Percentiles rank a stretch among this genome's conserved stretches.
Conservation (phyloP, 495 filamentous ascomycete genomes). For the Tuber aestivum region DNA sequence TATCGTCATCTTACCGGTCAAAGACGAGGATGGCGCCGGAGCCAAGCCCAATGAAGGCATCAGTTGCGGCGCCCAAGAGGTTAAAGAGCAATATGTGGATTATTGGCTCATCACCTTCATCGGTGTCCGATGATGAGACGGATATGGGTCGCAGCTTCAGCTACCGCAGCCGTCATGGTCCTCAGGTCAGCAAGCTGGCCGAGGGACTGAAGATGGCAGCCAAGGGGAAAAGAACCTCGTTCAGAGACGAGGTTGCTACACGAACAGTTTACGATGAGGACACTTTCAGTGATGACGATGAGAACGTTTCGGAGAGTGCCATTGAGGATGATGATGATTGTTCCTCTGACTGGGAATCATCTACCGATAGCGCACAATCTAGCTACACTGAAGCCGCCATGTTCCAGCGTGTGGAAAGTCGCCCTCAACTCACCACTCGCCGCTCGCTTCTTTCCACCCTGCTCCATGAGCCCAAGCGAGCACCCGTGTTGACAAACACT, state of each 20-base stretch:
- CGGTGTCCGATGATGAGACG: conserved; percentile 28
- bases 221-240: conserved; percentile 75
- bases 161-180: conserved; percentile 11
- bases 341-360: conserved; percentile 80
- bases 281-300: conserved; percentile 66
- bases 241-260: conserved; percentile 68
- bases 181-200: conserved; percentile 23
- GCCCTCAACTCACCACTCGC: conserved; percentile 74
- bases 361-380: conserved; percentile 75
- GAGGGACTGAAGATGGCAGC: conserved; percentile 33
- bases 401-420: conserved; percentile 87
- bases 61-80: conserved; percentile 47
- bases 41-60: conserved; percentile 14
- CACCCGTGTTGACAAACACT: conserved; percentile 57
- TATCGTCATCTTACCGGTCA: conserved; percentile 68
- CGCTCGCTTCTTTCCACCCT: conserved; percentile 85
- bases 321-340: conserved; percentile 86
- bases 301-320: conserved; percentile 68
- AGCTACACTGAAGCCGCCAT: conserved; percentile 54
- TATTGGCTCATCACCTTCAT: conserved; percentile 51
- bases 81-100: conserved; percentile 53
- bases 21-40: conserved; percentile 38
- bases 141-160: conserved; percentile 28
- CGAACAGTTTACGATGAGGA: conserved; percentile 63
- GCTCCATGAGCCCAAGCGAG: conserved; percentile 70